phyloP scores from a whole-genome alignment of 345 rosid genomes.

The Sonneratia alba region DNA sequence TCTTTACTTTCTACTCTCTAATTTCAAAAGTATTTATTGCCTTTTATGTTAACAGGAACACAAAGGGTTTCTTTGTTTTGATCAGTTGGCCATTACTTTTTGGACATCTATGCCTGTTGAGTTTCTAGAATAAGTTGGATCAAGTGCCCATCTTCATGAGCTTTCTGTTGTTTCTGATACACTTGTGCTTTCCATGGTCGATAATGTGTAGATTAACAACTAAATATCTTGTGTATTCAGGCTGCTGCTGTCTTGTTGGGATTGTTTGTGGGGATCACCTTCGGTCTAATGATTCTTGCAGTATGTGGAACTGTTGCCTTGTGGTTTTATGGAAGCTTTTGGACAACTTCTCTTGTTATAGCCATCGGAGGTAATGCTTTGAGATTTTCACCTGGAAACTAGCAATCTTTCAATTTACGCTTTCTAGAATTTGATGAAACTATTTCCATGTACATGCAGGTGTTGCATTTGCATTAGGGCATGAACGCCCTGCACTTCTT shows the following conservation, averaged over 20 bases:
- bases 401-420: background rate
- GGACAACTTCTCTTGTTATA: slow-evolving; percentile 64
- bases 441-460: slow-evolving; percentile 38
- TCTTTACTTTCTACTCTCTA: slow-evolving; percentile 1
- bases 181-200: background rate
- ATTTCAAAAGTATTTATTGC: background rate
- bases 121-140: background rate
- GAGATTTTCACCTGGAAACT: slow-evolving; percentile 5
- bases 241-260: slow-evolving; percentile 46
- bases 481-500: slow-evolving; percentile 62
- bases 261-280: slow-evolving; percentile 53
- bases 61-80: background rate
- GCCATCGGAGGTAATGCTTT: slow-evolving; percentile 52
- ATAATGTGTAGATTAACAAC: background rate
- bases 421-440: slow-evolving; percentile 6
- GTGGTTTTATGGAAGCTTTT: slow-evolving; percentile 93
- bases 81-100: background rate
- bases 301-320: slow-evolving; percentile 51
- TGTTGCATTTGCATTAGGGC: slow-evolving; percentile 50
- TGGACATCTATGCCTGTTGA: background rate
- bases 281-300: slow-evolving; percentile 54
- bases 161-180: background rate
- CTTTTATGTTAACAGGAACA: background rate
- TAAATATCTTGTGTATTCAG: slow-evolving; percentile 29
- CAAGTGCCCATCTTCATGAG: slow-evolving; percentile 3